Conservation (phyloP, 208 protist species). For the Leishmania tropica region DNA sequence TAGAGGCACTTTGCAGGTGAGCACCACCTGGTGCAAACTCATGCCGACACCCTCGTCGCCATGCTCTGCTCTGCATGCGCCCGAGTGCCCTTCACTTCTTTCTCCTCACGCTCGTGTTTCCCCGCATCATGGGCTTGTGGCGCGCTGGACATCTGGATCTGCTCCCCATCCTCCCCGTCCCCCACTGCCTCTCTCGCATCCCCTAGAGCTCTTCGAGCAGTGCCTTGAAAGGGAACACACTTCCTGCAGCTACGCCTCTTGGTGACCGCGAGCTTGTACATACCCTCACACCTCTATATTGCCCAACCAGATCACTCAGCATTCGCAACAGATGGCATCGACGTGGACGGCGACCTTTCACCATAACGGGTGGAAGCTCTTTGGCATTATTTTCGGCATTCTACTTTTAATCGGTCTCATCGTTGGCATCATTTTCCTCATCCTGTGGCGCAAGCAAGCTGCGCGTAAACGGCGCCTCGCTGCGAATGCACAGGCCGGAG, state of each 20-base stretch:
- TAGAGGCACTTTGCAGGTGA: background rate
- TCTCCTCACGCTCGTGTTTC: background rate
- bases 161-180: background rate
- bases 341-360: no score
- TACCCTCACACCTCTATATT: background rate
- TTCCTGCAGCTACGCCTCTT: background rate
- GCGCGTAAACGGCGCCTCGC: background rate
- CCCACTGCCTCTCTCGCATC: background rate
- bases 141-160: background rate
- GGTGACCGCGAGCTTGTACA: no score
- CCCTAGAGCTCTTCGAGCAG: background rate
- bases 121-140: background rate
- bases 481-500: no score
- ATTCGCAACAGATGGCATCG: no score
- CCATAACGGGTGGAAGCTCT: no score
- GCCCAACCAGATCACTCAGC: background rate
- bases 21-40: background rate
- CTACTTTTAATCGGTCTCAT: no score
- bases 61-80: background rate
- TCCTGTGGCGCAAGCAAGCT: background rate
- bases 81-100: background rate
- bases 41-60: background rate
- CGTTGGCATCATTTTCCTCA: no score
- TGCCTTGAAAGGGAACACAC: background rate
- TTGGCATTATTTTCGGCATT: no score